phyloP scores from a whole-genome alignment of 345 rosid species.

The Adansonia digitata region DNA sequence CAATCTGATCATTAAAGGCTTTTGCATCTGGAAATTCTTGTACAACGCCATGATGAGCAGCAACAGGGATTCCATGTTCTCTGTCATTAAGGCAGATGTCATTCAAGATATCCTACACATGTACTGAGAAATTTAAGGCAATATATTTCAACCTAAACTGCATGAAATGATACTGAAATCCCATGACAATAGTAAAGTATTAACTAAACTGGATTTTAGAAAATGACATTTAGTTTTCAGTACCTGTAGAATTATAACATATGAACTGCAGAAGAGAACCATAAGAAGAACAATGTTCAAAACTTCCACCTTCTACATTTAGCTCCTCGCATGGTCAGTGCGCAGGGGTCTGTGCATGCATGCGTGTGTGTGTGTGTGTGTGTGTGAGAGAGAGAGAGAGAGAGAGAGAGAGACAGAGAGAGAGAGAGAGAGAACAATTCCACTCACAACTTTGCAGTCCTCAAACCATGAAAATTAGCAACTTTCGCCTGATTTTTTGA shows the following conservation, averaged over 20 bases:
- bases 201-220: background rate
- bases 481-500: conserved; percentile 19
- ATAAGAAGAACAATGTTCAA: background rate
- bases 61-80: conserved; percentile 25
- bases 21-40: conserved; percentile 22
- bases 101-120: conserved; percentile 13
- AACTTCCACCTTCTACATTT: background rate
- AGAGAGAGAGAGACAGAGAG: too few relatives aligned
- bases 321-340: background rate
- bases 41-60: conserved; percentile 15
- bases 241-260: background rate
- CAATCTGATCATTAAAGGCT: conserved; percentile 19
- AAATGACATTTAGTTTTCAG: background rate
- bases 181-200: background rate
- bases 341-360: too few relatives aligned
- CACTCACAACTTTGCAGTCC: conserved; percentile 34
- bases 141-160: background rate
- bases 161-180: conserved; percentile 12
- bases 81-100: conserved; percentile 25
- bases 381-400: too few relatives aligned
- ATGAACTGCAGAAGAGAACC: background rate
- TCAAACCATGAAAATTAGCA: conserved; percentile 14
- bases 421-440: background rate
- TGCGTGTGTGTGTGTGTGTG: too few relatives aligned
- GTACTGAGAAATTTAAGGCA: background rate